A percentile compares a stretch with the other conserved stretches of the same genome.
Evolutionary conservation across 2,329 filamentous ascomycete species (phyloP).

Genomic region (Pseudogymnoascus sp.): DNA sequence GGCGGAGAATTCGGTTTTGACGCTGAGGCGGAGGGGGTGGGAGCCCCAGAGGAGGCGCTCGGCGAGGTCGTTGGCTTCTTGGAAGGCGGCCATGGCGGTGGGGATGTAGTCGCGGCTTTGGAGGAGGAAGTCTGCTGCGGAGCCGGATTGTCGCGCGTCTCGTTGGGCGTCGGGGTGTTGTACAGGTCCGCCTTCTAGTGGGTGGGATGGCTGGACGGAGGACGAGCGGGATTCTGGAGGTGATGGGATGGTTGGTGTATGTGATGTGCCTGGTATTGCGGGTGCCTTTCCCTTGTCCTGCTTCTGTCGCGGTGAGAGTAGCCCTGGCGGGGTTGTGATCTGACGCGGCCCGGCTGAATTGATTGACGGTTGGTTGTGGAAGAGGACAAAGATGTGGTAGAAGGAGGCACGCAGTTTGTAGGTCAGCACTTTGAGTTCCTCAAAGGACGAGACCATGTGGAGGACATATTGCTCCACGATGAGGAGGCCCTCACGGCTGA

Average conservation of each 20-base stretch:
- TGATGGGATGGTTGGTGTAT: constrained; percentile 13
- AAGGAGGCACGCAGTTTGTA: constrained; percentile 91
- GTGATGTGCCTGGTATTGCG: constrained; percentile 14
- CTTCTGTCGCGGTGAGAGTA: constrained; percentile 26
- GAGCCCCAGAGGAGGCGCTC: constrained; percentile 74
- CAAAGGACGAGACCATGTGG: constrained; percentile 71
- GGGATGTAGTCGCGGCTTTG: constrained; percentile 75
- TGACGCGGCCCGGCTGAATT: constrained; percentile 22
- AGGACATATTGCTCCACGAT: constrained; percentile 84
- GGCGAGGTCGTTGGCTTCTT: constrained; percentile 66
- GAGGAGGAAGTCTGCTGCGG: constrained; percentile 67
- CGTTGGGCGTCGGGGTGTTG: constrained; percentile 28
- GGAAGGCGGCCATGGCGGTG: constrained; percentile 73
- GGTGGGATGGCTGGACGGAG: constrained; percentile 28
- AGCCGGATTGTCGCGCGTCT: constrained; percentile 34
- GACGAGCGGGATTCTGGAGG: constrained; percentile 20
- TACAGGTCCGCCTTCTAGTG: constrained; percentile 40
- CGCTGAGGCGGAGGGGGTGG: constrained; percentile 79
- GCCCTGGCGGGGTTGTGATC: constrained; percentile 34
- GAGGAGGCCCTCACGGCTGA: constrained; percentile 81
- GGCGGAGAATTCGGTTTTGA: constrained; percentile 86
- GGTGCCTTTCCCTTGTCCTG: constrained; percentile 26
- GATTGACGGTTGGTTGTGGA: constrained; percentile 82
- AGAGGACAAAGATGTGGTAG: constrained; percentile 93
- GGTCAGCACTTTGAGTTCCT: constrained; percentile 79